Evolutionary conservation across 1,284 basidiomycete genomes (phyloP).

Genomic region (Melampsora americana): DNA sequence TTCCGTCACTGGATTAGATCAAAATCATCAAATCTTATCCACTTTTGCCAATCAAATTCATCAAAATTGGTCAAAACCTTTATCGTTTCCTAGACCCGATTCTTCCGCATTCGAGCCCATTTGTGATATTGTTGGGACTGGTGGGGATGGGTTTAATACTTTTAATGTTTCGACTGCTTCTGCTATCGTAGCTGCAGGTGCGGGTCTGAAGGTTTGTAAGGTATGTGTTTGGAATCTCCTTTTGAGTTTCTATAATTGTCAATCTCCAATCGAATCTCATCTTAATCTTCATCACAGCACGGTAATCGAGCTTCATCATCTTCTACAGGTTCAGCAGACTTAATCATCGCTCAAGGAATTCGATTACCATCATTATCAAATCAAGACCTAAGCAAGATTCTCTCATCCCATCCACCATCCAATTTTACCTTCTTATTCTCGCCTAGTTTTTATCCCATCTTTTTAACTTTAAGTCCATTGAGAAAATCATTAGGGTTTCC

Average conservation of each 20-base stretch:
- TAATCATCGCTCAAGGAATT: slow-evolving; percentile 80
- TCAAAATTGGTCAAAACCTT: slow-evolving; percentile 20
- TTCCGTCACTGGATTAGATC: slow-evolving; percentile 48
- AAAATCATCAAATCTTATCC: slow-evolving; percentile 38
- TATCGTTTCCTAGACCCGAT: slow-evolving; percentile 46
- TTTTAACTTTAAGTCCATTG: slow-evolving; percentile 78
- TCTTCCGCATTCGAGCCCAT: slow-evolving; percentile 45
- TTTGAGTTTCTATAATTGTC: neutral
- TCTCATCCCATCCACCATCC: slow-evolving; percentile 47
- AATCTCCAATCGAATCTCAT: neutral
- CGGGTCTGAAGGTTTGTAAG: slow-evolving; percentile 88
- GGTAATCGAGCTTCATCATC: slow-evolving; percentile 91
- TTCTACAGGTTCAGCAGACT: slow-evolving; percentile 87
- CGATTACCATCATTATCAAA: slow-evolving; percentile 66
- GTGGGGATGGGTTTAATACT: slow-evolving; percentile 94
- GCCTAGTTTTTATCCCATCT: slow-evolving; percentile 84
- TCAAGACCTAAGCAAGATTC: slow-evolving; percentile 58
- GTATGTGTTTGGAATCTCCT: slow-evolving; percentile 57
- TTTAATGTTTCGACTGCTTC: slow-evolving; percentile 98
- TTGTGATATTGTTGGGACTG: slow-evolving; percentile 67
- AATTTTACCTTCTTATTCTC: slow-evolving; percentile 93
- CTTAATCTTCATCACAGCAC: slow-evolving; percentile 63
- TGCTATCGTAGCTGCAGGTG: slow-evolving; percentile 87
- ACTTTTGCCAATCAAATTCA: slow-evolving; percentile 21
- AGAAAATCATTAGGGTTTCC: slow-evolving; percentile 86